Conservation (phyloP, 176 grass and related monocot genomes). For the Alopecurus myosuroides region DNA sequence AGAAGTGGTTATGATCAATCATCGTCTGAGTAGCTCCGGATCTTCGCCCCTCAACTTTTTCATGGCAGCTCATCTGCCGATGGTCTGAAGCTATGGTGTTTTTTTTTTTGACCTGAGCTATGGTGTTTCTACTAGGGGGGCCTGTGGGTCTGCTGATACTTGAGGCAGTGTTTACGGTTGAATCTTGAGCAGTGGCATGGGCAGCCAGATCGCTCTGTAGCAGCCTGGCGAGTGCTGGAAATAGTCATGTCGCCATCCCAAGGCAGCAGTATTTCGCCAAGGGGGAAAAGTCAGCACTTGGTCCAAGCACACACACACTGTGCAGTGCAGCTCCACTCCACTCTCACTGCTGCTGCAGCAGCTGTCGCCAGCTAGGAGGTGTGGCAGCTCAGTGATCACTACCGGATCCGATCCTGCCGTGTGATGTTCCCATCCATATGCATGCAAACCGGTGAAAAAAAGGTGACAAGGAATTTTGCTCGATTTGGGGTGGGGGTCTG, state of each 20-base stretch:
- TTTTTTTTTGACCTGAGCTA: not conserved
- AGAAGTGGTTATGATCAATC: constrained; percentile 31
- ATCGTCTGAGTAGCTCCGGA: not conserved
- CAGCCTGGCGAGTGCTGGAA: not conserved
- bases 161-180: not conserved
- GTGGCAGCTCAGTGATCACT: not conserved
- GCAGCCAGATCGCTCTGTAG: not conserved
- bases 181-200: not conserved
- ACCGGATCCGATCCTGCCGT: not conserved
- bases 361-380: not conserved
- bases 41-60: not conserved
- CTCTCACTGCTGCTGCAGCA: not conserved
- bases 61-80: not conserved
- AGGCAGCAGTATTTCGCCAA: not conserved
- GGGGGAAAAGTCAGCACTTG: constrained; percentile 18
- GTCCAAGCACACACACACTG: not conserved
- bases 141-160: not conserved
- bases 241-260: not conserved
- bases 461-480: not conserved
- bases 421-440: not conserved
- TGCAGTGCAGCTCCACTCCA: not conserved
- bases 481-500: not conserved
- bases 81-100: not conserved
- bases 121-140: no score
- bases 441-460: not conserved